A percentile compares a stretch with the other conserved stretches of the same genome.
Evolutionary conservation across 2,329 filamentous ascomycete species (phyloP).

Genomic region (Ophiostoma tasmaniense): DNA sequence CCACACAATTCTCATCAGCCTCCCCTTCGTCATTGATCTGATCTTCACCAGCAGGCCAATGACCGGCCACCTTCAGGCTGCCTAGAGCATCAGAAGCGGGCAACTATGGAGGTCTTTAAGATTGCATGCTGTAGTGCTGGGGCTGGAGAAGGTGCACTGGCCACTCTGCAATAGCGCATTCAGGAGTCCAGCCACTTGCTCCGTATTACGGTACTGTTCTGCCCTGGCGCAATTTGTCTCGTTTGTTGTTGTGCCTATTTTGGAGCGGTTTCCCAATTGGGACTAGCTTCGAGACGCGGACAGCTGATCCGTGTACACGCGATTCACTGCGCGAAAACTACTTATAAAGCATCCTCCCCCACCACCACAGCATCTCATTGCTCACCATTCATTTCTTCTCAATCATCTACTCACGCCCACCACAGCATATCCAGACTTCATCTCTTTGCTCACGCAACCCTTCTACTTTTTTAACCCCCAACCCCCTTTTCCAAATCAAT

Average conservation of each 20-base stretch:
- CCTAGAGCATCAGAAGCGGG: neutral
- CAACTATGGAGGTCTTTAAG: neutral
- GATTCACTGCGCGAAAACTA: slow-evolving; percentile 43
- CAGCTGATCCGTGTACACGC: slow-evolving; percentile 44
- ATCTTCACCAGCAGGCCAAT: neutral
- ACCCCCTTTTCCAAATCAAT: slow-evolving; percentile 33
- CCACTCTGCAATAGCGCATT: neutral
- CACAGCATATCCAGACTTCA: slow-evolving; percentile 24
- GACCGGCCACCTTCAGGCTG: neutral
- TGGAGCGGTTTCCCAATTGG: slow-evolving; percentile 22
- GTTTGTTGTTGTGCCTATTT: slow-evolving; percentile 17
- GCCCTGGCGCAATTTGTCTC: slow-evolving; percentile 7
- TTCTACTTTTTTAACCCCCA: slow-evolving; percentile 24
- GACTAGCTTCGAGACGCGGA: slow-evolving; percentile 25
- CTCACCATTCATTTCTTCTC: slow-evolving; percentile 32
- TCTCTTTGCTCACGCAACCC: slow-evolving; percentile 23
- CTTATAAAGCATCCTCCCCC: slow-evolving; percentile 45
- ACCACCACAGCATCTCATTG: slow-evolving; percentile 29
- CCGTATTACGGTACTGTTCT: neutral
- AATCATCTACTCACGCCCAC: slow-evolving; percentile 26
- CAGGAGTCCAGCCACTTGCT: neutral
- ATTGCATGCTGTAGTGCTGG: neutral
- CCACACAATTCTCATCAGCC: neutral
- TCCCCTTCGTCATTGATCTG: neutral
- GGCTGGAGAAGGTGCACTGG: neutral